Conservation (phyloP, 2,329 filamentous ascomycete species). For the Fonsecaea monophora region DNA sequence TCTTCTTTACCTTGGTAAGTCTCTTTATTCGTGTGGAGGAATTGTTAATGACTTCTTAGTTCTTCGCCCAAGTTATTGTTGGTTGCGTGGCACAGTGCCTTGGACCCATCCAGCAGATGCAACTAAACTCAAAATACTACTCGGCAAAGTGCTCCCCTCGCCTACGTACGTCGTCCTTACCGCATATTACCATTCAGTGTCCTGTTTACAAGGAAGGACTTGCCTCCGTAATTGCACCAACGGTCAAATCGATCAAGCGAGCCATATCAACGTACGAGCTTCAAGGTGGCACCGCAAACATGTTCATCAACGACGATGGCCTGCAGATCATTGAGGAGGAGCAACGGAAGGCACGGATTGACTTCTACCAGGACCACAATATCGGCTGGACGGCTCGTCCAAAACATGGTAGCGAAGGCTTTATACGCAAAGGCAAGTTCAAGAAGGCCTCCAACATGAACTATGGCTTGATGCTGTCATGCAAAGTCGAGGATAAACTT, state of each 20-base stretch:
- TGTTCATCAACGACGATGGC: conserved; percentile 51
- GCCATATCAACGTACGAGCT: conserved; percentile 69
- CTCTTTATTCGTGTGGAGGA: conserved; percentile 39
- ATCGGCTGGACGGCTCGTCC: conserved; percentile 59
- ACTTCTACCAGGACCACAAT: conserved; percentile 58
- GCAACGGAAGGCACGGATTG: conserved; percentile 52
- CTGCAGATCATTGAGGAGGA: conserved; percentile 50
- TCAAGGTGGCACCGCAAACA: conserved; percentile 51
- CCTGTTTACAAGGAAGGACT: conserved; percentile 89
- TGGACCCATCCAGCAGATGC: conserved; percentile 75
- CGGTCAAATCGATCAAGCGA: conserved; percentile 62
- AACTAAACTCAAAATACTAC: conserved; percentile 80
- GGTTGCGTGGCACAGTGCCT: conserved; percentile 77
- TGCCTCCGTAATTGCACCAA: conserved; percentile 67
- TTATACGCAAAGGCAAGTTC: conserved; percentile 66
- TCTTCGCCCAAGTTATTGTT: conserved; percentile 80
- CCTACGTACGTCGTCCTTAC: conserved; percentile 55
- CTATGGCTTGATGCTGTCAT: conserved; percentile 68
- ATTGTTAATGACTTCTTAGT: conserved; percentile 47
- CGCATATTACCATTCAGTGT: conserved; percentile 76
- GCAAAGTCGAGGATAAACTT: conserved; percentile 68
- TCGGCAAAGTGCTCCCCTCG: conserved; percentile 73
- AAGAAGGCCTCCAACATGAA: conserved; percentile 82
- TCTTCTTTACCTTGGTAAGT: conserved; percentile 74
- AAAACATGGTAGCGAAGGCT: conserved; percentile 65